Evolutionary conservation across 768 basidiomycete species (phyloP).

Genomic region (Hericium rajendrae): DNA sequence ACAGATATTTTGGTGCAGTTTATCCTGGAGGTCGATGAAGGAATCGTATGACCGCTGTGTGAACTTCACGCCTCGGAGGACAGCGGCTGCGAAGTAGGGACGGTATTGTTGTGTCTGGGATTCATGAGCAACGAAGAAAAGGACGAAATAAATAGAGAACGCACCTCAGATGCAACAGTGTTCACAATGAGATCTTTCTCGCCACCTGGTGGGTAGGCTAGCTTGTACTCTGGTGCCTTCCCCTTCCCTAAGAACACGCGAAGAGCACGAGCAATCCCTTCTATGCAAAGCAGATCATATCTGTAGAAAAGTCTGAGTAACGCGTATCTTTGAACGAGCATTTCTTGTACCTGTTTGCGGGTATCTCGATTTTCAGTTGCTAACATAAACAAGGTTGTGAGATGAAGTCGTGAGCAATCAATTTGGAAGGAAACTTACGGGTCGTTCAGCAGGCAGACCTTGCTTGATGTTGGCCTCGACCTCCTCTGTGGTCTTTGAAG

Average conservation of each 20-base stretch:
- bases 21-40: slow-evolving; percentile 99
- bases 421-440: slow-evolving; percentile 35
- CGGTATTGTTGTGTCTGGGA: slow-evolving; percentile 72
- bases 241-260: slow-evolving; percentile 70
- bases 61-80: slow-evolving; percentile 86
- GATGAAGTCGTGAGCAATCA: neutral
- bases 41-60: slow-evolving; percentile 84
- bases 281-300: slow-evolving; percentile 96
- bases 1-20: slow-evolving; percentile 94
- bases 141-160: slow-evolving; percentile 14
- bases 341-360: slow-evolving; percentile 75
- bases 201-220: slow-evolving; percentile 63
- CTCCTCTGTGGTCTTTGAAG: slow-evolving; percentile 71
- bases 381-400: slow-evolving; percentile 24
- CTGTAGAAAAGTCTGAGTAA: slow-evolving; percentile 28
- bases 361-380: slow-evolving; percentile 98
- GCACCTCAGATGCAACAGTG: slow-evolving; percentile 63
- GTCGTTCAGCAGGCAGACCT: slow-evolving; percentile 76
- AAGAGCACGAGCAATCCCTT: slow-evolving; percentile 86
- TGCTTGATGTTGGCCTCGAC: slow-evolving; percentile 76
- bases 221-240: slow-evolving; percentile 60
- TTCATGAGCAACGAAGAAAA: neutral
- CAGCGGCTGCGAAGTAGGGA: slow-evolving; percentile 84
- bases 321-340: neutral
- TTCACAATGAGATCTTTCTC: slow-evolving; percentile 57